Evolutionary conservation across 83 land plant species (phyloP), one percentile per base, ranked within the genome.

Genomic region (Isoetes engelmannii): DNA sequence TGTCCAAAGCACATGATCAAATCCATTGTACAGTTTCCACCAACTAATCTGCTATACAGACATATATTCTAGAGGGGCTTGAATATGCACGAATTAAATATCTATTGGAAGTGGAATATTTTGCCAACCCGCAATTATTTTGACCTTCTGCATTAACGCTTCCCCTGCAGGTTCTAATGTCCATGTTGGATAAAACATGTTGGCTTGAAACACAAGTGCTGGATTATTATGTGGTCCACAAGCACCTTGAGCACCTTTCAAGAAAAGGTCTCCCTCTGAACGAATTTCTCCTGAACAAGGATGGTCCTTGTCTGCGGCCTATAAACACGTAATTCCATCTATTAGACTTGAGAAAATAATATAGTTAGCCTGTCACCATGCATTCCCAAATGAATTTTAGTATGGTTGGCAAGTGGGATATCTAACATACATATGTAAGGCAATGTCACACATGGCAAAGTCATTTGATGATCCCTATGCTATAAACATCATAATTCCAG

Each of bases 191-290:
- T 72, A 72, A 37, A 47, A 72, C 13, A 48, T 86, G 60, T 80
- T 76, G 58, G 81, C 71, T 4, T 81, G 72, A 45, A 48, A 15
- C 44, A 72, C 74, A 9, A 7, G 10, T 7, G 6, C 19, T 19
- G 69, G 69, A 48, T 67, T 67, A 5, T 18, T 48, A 6, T 7
- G 19, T 7, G 47, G 19, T 17, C 69, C 55, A 15, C 44, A 17
- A 18, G 66, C 66, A 41, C 81, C 65, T 69, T 88, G 81, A 56
- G 98, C 86, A 63, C 88, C 96, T 62, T 70, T 77, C 4, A 92
- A 59, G 56, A 92, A 86, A 20, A 92, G 47, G 65, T 92, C 98
- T 21, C 96, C 98, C 75, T 87, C 88, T 4, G 96, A 92, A 37
- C 80, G 74, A 55, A 92, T 74, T 59, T 74, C 74, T 13, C 98